Base-by-base conservation (phyloP, 2,329 filamentous ascomycete genomes). In the Xylaria sp. region DNA sequence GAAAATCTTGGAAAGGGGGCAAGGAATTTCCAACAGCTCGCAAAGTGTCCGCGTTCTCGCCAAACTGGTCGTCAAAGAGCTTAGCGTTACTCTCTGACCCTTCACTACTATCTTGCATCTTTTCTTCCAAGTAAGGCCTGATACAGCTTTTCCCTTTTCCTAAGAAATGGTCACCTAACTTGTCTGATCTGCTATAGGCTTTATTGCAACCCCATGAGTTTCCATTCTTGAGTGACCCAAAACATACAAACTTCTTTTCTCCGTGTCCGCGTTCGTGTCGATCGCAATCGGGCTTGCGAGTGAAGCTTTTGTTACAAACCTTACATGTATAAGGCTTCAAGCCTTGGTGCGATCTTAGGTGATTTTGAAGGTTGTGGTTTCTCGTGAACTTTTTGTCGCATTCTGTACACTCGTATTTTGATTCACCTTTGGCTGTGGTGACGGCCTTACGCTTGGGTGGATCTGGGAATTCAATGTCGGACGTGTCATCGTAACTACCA, bases 371-470 rank as follows among this genome's bases (percentile, higher is more conserved):
- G 42, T 73, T 75, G 54, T 71, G 68, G 0, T 68, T 70, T 23
- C 71, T 51, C 10, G 73, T 76, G 48, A 72, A 76, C 3, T 61
- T 71, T 56, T 74, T 76, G 33, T 33, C 33, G 31, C 74, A 76
- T 20, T 67, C 26, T 9, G 48, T 31, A 31, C 74, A 76, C 13
- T 48, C 3, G 56, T 66, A 69, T 17, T 33, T 68, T 7, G 65
- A 66, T 23, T 64, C 61, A 28, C 17, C 48, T 33, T 65, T 66
- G 4, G 64, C 44, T 64, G 44, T 58, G 42, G 20, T 61, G n/a
- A 31, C 20, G 4, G 11, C 28, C 42, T 58, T 64, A 15, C 42
- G 69, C 23, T 68, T 68, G 2, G 68, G 66, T 26, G 68, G 71
- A 20, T 72, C 65, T 2, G 73, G 72, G 20, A 73, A 76, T 23